Evolutionary conservation across 345 rosid species (phyloP), one percentile per base, ranked within the genome.

Genomic region (Boechera divaricarpa): DNA sequence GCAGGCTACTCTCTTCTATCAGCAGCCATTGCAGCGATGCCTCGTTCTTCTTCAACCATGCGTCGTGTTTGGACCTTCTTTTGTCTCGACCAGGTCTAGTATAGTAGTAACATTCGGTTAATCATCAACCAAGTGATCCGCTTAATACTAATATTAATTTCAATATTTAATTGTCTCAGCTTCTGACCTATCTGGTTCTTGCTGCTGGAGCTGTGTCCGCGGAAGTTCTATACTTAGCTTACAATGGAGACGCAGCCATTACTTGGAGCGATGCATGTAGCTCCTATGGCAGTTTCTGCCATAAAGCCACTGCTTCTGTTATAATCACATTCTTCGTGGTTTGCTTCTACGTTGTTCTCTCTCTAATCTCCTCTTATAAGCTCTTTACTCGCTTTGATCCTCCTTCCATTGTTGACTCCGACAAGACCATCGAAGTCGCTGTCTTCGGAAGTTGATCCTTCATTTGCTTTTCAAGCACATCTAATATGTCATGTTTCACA

Each of bases 1-100:
- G 99, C 99, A 2, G 98, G 94, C 10, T 95, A 92, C 77, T 92
- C 99, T 33, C 92, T 95, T 73, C 81, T 95, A 26, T 88, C 99
- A 39, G 97, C 99, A 31, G 76, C 87, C 38, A 64, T 90, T 26
- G 75, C 84, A 62, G 96, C 92, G 58, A 79, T 92, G 88, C 89
- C 96, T 76, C 85, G 91, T 24, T 85, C 95, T 13, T 68, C 84
- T 59, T 67, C 84, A 44, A 84, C 94, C 69, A 84, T 82, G 86
- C 69, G 88, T 66, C 85, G 85, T 74, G 97, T 94, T 15, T 92
- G 97, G 98, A 88, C 94, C 55, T 86, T 95, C 84, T 95, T 95
- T 87, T 63, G 88, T 77, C 88, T 95, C 11, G 99, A 92, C 72
- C 98, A 92, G 96, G 97, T 83, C 28, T 33, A 18, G 28, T 42